A percentile compares a stretch with the other conserved stretches of the same genome.
phyloP scores from a whole-genome alignment of 2,329 filamentous ascomycete genomes.

The Penicillium olsonii region DNA sequence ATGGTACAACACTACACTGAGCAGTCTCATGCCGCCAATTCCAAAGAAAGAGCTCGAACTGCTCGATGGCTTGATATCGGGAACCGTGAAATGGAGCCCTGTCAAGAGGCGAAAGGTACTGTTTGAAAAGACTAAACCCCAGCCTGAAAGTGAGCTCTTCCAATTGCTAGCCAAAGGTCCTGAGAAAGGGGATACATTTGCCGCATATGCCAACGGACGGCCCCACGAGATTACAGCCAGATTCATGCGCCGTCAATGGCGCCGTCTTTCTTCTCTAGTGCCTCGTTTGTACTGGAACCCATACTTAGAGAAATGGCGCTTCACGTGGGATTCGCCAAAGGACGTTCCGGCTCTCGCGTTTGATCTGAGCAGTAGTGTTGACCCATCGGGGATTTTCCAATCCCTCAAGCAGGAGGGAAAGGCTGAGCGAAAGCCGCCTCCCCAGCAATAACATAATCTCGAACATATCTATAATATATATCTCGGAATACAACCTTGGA shows the following conservation, averaged over 20 bases:
- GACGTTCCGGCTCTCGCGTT: slow-evolving; percentile 13
- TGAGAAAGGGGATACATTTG: slow-evolving; percentile 38
- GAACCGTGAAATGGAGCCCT: slow-evolving; percentile 33
- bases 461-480: slow-evolving; percentile 1
- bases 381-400: slow-evolving; percentile 14
- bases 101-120: slow-evolving; percentile 28
- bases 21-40: slow-evolving; percentile 41
- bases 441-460: slow-evolving; percentile 1
- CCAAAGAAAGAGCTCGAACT: slow-evolving; percentile 37
- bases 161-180: slow-evolving; percentile 39
- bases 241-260: slow-evolving; percentile 42
- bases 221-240: slow-evolving; percentile 43
- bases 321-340: slow-evolving; percentile 33
- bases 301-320: slow-evolving; percentile 22
- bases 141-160: slow-evolving; percentile 16
- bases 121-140: not conserved
- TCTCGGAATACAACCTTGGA: not conserved
- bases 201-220: slow-evolving; percentile 34
- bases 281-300: slow-evolving; percentile 32
- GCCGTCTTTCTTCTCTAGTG: slow-evolving; percentile 35
- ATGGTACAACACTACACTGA: slow-evolving; percentile 39
- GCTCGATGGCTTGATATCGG: slow-evolving; percentile 37
- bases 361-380: slow-evolving; percentile 7
- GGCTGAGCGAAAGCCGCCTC: not conserved
- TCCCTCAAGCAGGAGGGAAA: not conserved